A percentile compares a stretch with the other conserved stretches of the same genome.
Evolutionary conservation across 225 moss, liverwort and hornwort genomes (phyloP).

Genomic region (Pseudoscleropodium purum): DNA sequence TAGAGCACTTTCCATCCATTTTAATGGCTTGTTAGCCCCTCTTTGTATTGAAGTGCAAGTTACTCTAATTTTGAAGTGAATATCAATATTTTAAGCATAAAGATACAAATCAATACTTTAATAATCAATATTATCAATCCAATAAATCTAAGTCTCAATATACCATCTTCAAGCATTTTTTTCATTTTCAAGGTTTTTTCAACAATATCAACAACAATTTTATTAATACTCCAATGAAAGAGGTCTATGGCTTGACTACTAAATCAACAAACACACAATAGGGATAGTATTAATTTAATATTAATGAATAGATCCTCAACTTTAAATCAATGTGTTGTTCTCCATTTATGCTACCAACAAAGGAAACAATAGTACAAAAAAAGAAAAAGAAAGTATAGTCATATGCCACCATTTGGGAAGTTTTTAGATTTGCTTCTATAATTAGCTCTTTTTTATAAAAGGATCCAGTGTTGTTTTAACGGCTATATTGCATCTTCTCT

Average conservation of each 20-base stretch:
- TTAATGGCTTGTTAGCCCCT: fast-evolving
- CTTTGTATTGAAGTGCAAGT: background rate
- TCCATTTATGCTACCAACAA: background rate
- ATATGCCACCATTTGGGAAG: background rate
- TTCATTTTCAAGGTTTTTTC: background rate
- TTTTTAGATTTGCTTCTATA: background rate
- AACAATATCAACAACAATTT: background rate
- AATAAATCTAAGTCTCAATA: background rate
- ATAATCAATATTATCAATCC: background rate
- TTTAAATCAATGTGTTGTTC: background rate
- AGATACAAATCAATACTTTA: background rate
- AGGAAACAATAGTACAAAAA: background rate
- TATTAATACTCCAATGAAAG: background rate
- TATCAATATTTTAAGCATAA: background rate
- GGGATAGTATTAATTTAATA: background rate
- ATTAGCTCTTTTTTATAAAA: background rate
- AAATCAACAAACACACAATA: background rate
- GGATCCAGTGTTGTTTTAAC: fast-evolving
- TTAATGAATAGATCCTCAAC: background rate
- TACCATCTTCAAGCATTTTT: background rate
- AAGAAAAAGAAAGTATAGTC: background rate
- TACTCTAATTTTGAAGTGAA: background rate
- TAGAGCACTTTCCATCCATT: background rate
- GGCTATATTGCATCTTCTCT: no score
- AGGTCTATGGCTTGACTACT: background rate